Percentiles rank a stretch among this genome's conserved stretches.
These are phyloP conservation scores for Trichoderma hamatum DNA, from an alignment of 2,329 filamentous ascomycete species.

Conservation along the genomic window DNA sequence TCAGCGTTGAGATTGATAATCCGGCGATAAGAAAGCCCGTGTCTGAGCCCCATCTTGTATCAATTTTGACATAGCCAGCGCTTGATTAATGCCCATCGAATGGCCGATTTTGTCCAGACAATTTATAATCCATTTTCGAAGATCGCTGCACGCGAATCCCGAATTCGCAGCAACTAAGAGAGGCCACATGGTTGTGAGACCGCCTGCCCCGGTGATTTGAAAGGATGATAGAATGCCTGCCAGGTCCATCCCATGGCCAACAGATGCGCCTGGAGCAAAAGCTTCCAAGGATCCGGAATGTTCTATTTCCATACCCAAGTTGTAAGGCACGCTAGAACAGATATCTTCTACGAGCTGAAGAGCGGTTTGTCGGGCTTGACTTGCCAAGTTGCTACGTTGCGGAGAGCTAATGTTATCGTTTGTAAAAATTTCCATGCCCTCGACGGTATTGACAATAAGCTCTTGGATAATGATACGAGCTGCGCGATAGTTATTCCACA, in stretches of 20 bases:
- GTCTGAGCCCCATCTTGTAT: neutral
- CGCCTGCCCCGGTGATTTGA: neutral
- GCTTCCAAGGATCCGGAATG: neutral
- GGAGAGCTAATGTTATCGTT: neutral
- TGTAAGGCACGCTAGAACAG: neutral
- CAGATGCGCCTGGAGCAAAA: neutral
- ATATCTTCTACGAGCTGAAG: neutral
- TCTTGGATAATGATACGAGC: neutral
- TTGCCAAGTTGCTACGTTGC: neutral
- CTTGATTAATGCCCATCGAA: neutral
- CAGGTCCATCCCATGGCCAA: neutral
- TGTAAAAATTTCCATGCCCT: neutral
- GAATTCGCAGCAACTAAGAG: neutral
- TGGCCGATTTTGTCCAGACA: neutral
- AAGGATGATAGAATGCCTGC: neutral
- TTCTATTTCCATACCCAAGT: neutral
- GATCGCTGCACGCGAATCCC: neutral
- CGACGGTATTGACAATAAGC: neutral
- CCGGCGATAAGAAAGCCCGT: neutral
- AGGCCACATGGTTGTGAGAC: conserved; percentile 4
- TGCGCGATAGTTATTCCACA: conserved; percentile 6
- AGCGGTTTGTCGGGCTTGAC: neutral
- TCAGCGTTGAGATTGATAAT: neutral
- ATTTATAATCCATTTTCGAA: neutral
- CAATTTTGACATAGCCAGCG: neutral